Evolutionary conservation across 2,329 filamentous ascomycete genomes (phyloP), one percentile per base, ranked within the genome.

Genomic region (Gaeumannomyces sp.): DNA sequence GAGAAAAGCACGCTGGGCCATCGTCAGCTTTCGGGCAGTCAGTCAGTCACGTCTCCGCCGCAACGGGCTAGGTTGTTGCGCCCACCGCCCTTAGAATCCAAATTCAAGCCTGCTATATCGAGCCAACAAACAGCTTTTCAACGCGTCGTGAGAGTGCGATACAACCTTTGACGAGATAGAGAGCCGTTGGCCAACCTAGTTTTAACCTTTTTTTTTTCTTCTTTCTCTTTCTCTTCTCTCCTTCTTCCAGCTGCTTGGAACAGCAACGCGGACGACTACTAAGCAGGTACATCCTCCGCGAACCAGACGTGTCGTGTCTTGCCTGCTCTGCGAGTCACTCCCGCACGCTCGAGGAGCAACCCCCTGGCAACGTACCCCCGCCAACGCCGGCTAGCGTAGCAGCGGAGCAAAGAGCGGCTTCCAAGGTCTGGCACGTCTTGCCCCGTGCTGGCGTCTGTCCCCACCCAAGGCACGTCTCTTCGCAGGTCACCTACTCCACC

Each of bases 401-500:
- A 63, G 50, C 28, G 38, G 38, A 50, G 38, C 16, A 50, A 22
- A 25, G 61, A 57, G 53, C 50, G 53, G 53, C 53, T 63, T 57
- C 45, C 45, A 58, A 58, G 61, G 27, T 53, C 61, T 63, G 61
- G 61, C 61, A 63, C 61, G 61, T 63, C 61, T 59, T 59, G 57
- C 57, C 57, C 57, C 14, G 28, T n/a, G 53, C 61, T 63, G 61
- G 61, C 53, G 61, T 63, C 50, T 28, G 61, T 35, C 62, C 56
- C 53, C 53, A 59, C n/a, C 53, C 56, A 25, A 33, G 62, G 62
- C 62, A 59, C 62, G 53, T 64, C 53, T 45, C 59, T 31, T 29
- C 11, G 59, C 31, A 60, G 13, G 19, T 33, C 28, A 59, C 29
- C 1, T 31, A 31, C 59, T 60, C 59, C 59, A 35, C 59, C 59